Evolutionary conservation across 352 stramenopile genomes (phyloP).

Genomic region (Phytophthora palmivora): DNA sequence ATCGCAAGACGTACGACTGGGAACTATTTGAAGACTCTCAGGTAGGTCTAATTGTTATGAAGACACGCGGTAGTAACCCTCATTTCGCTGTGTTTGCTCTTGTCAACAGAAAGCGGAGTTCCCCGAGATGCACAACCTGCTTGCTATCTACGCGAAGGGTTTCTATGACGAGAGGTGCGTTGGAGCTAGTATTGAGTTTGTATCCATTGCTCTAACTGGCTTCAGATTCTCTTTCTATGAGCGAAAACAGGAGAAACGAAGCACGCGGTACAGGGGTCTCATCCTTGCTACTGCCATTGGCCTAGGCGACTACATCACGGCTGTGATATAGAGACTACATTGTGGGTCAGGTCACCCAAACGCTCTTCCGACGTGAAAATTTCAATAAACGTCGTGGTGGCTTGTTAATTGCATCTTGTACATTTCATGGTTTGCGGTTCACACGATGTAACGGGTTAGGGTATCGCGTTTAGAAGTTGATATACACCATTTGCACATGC

Average conservation of each 20-base stretch:
- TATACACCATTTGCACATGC: too few relatives aligned
- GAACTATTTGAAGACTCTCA: slow-evolving; percentile 71
- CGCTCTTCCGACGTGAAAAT: too few relatives aligned
- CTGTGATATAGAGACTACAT: slow-evolving; percentile 45
- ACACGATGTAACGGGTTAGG: too few relatives aligned
- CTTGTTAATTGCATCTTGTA: too few relatives aligned
- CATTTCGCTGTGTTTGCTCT: background rate
- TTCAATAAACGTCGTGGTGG: too few relatives aligned
- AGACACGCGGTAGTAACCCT: background rate
- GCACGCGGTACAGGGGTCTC: slow-evolving; percentile 62
- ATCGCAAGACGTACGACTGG: slow-evolving; percentile 61
- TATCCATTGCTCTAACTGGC: background rate
- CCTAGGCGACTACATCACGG: slow-evolving; percentile 63
- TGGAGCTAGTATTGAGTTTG: background rate
- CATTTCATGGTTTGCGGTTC: too few relatives aligned
- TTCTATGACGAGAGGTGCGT: slow-evolving; percentile 69
- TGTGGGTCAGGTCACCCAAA: too few relatives aligned
- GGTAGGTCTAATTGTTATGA: slow-evolving; percentile 20
- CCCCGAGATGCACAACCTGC: slow-evolving; percentile 62
- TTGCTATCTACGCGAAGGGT: slow-evolving; percentile 74
- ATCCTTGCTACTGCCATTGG: slow-evolving; percentile 54
- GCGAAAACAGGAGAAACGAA: slow-evolving; percentile 61
- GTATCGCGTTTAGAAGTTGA: too few relatives aligned
- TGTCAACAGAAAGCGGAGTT: slow-evolving; percentile 58
- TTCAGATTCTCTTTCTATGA: slow-evolving; percentile 64